Base-by-base conservation (phyloP, 2,329 filamentous ascomycete genomes). In the Penicillium digitatum region DNA sequence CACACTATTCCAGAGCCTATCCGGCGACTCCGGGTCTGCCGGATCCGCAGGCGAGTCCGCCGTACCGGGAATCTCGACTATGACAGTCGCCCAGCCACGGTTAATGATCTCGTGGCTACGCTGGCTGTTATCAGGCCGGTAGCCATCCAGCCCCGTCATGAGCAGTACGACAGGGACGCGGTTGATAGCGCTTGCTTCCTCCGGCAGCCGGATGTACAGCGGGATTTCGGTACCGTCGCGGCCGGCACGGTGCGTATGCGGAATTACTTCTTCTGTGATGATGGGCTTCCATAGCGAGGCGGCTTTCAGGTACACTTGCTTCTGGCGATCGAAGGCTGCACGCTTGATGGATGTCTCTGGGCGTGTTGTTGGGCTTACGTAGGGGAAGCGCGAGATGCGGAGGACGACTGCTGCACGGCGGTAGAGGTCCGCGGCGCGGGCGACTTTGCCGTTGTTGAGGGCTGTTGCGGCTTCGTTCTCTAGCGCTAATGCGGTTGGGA, bases 361-460 rank as follows among this genome's bases (percentile, higher is more conserved):
- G 1, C 49, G 52, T 7, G 60, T 62, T 22, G 52, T 48, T n/a
- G 63, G 66, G 46, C 67, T 64, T 9, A 72, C 68, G 57, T 72
- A 72, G 3, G 88, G 87, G 66, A 91, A 90, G 16, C 88, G 81
- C 0, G 86, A 80, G 61, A 91, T 90, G 49, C 88, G 81, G 70
- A 88, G 86, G n/a, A 90, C 78, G 26, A 86, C 84, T 22, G 87
- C 87, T 5, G 86, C 86, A 22, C 87, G 83, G n/a, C 89, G 78
- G 70, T 86, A 89, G 18, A 87, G 77, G 34, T 81, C 81, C 4
- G 81, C 82, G 1, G 87, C 86, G 39, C 78, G 77, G 37, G 78
- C 75, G 5, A 67, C 69, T 54, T 86, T 76, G 27, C 78, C 81
- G 2, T 73, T 69, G 9, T 73, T 64, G 37, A 81, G 73, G 0